Evolutionary conservation across 2,329 filamentous ascomycete genomes (phyloP), one percentile per base, ranked within the genome.

Genomic region (Thielaviopsis populi): DNA sequence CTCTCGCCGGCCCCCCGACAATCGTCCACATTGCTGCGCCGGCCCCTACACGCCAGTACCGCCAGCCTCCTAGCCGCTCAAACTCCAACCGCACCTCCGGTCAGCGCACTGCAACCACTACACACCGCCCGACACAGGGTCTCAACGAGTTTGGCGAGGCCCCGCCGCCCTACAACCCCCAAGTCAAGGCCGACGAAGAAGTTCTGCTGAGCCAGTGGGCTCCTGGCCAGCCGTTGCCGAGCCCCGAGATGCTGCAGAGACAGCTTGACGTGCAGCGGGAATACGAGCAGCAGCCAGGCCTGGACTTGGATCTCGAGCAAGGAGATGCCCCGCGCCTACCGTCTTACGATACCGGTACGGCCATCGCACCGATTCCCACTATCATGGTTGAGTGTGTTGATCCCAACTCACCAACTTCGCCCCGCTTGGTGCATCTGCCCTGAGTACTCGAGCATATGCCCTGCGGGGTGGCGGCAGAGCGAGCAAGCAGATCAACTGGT

Each of bases 191-290:
- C 19, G 46, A 54, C 22, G 61, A 62, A 15, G 43, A 42, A 5
- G 61, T 62, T 62, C 67, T 69, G 46, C 67, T 68, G 22, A 61
- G 59, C 43, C 59, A 61, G 5, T 61, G 59, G 59, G 59, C 59
- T 19, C 59, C 59, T 30, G 59, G 59, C 40, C 41, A 43, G 11
- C 59, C 59, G 22, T 30, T 61, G 41, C 59, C 63, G 67, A 33
- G 69, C 65, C 10, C 67, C 67, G 22, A 67, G 68, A 27, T 70
- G 60, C 24, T 69, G 69, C 37, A 70, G 67, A 24, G 64, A 66
- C 15, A 71, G 72, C 53, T 68, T 67, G 27, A 69, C 65, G 27
- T 54, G 1, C 61, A 62, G 61, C 33, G 61, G 13, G 61, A 50
- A n/a, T 61, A 46, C 41, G 41, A 61, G 41, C 41, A 61, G 24